Conservation (phyloP, 139 green algal species). For the Astrephomene gubernaculifera region DNA sequence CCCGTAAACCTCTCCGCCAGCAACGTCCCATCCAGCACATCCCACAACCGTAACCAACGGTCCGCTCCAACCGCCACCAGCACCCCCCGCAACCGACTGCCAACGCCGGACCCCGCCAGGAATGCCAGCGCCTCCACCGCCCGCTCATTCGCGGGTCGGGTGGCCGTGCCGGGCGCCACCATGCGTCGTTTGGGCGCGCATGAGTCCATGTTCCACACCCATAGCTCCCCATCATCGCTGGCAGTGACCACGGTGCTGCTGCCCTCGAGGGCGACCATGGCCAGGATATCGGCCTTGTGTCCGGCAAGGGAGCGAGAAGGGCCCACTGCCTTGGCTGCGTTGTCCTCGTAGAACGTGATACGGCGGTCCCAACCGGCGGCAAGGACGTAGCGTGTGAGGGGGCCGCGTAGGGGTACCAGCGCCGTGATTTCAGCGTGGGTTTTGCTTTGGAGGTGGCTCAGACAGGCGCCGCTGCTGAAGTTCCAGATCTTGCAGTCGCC, state of each 20-base stretch:
- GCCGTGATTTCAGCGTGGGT: constrained; percentile 61
- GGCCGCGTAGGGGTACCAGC: constrained; percentile 39
- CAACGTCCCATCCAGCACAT: constrained; percentile 21
- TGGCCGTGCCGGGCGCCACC: constrained; percentile 8
- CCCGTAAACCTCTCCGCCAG: constrained; percentile 53
- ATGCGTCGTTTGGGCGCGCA: constrained; percentile 44
- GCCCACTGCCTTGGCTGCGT: constrained; percentile 35
- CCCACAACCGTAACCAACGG: constrained; percentile 62
- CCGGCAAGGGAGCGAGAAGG: constrained; percentile 54
- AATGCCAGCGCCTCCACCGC: constrained; percentile 65
- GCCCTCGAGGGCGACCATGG: constrained; percentile 56
- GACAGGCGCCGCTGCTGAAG: constrained; percentile 69
- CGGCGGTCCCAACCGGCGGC: constrained; percentile 71
- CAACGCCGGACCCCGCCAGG: constrained; percentile 32
- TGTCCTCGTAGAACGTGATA: constrained; percentile 74
- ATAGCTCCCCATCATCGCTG: constrained; percentile 58
- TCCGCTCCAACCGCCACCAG: constrained; percentile 53
- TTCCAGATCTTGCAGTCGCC: constrained; percentile 76
- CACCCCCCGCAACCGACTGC: constrained; percentile 5
- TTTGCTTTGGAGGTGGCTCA: constrained; percentile 48
- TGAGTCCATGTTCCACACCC: constrained; percentile 56
- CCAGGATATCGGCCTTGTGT: constrained; percentile 66
- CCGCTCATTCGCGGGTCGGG: constrained; percentile 51
- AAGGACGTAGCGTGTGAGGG: constrained; percentile 64
- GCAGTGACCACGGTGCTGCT: constrained; percentile 53